Evolutionary conservation across 148 eudicot genomes (phyloP).

Genomic region (Fagopyrum homotropicum): DNA sequence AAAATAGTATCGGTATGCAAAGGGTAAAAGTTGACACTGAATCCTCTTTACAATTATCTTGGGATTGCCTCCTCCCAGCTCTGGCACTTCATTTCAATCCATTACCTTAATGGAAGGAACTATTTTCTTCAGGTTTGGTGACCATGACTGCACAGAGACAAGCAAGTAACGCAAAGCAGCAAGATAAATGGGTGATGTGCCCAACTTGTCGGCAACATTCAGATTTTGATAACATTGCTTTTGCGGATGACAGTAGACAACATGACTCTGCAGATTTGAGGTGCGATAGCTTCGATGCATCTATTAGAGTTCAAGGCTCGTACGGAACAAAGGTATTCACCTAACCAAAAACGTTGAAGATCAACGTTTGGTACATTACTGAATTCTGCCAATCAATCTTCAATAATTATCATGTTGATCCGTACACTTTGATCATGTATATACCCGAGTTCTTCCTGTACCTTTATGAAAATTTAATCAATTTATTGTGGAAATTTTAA

Average conservation of each 20-base stretch:
- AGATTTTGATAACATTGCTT: conserved; percentile 65
- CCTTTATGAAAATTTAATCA: not conserved
- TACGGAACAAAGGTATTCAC: conserved; percentile 85
- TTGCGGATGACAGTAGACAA: conserved; percentile 60
- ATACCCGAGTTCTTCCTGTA: too few species aligned
- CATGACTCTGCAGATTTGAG: conserved; percentile 22
- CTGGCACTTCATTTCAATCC: not conserved
- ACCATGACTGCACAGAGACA: conserved; percentile 53
- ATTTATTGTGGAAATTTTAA: not conserved
- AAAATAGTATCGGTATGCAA: too few species aligned
- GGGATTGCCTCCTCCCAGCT: too few species aligned
- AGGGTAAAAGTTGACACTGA: too few species aligned
- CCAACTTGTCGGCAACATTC: conserved; percentile 89
- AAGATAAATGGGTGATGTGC: conserved; percentile 63
- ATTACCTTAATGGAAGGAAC: not conserved
- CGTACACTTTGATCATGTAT: too few species aligned
- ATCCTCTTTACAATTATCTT: too few species aligned
- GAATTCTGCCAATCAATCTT: not conserved
- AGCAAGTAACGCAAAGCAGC: conserved; percentile 31
- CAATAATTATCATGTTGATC: not conserved
- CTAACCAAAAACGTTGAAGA: not conserved
- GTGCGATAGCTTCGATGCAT: conserved; percentile 43
- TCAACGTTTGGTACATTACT: not conserved
- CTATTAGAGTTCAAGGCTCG: conserved; percentile 72
- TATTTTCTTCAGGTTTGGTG: conserved; percentile 52